These are phyloP conservation scores for Pilatotrama ljubarskyi DNA, from an alignment of 768 basidiomycete genomes.

Conservation along the genomic window DNA sequence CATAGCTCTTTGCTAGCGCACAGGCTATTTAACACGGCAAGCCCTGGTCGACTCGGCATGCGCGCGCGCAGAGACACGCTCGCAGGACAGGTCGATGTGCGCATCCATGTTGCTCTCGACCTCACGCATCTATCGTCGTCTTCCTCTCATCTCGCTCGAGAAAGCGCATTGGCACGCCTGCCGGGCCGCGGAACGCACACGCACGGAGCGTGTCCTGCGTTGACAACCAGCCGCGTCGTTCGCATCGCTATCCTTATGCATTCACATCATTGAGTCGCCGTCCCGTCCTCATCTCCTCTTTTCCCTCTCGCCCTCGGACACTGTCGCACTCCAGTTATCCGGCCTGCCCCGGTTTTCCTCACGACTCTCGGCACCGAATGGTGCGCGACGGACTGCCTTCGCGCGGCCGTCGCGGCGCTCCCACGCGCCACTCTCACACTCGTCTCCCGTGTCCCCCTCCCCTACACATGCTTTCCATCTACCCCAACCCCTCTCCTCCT, in stretches of 20 bases:
- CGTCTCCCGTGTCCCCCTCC: background rate
- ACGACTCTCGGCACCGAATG: slow-evolving; percentile 5
- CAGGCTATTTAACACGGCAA: slow-evolving; percentile 1
- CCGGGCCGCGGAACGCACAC: slow-evolving; percentile 7
- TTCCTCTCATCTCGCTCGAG: background rate
- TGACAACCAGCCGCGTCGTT: background rate
- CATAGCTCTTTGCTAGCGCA: slow-evolving; percentile 9
- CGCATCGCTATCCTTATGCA: slow-evolving; percentile 23
- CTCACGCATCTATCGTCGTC: background rate
- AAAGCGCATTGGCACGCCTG: slow-evolving; percentile 11
- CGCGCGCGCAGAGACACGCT: slow-evolving; percentile 11
- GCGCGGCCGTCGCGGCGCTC: slow-evolving; percentile 12
- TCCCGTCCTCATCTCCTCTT: background rate
- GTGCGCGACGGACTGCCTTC: slow-evolving; percentile 1
- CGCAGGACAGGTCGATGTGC: slow-evolving; percentile 12
- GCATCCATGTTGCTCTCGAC: background rate
- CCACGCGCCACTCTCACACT: slow-evolving; percentile 2
- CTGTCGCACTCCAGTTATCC: background rate
- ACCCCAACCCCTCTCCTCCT: background rate
- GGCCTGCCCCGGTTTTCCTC: background rate
- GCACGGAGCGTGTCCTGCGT: background rate
- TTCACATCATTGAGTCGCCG: slow-evolving; percentile 12
- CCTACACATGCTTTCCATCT: background rate
- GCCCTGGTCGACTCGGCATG: slow-evolving; percentile 19
- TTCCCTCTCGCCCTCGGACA: background rate